Conservation (phyloP, 1,284 basidiomycete genomes). For the Moesziomyces sp. region DNA sequence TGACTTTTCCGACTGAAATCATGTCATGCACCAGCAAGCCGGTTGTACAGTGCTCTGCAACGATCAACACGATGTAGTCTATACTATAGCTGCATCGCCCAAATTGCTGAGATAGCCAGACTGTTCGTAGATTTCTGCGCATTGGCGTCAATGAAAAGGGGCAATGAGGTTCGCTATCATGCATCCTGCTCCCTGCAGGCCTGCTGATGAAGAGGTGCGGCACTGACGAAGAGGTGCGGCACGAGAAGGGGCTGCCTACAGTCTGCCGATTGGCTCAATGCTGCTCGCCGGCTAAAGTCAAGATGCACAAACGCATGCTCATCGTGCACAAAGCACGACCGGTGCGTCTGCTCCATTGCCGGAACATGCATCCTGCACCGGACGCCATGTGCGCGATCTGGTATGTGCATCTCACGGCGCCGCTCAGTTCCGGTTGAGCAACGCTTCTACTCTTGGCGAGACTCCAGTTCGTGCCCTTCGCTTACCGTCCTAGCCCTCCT, state of each 20-base stretch:
- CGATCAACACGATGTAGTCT: no score
- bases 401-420: not conserved
- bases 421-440: constrained; percentile 6
- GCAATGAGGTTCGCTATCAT: not conserved
- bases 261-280: not conserved
- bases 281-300: not conserved
- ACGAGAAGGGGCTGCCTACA: not conserved
- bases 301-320: not conserved
- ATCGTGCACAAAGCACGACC: constrained; percentile 4
- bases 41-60: no score
- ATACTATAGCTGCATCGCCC: no score
- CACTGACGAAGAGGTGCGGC: constrained; percentile 6
- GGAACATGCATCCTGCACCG: not conserved
- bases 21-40: no score
- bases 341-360: constrained; percentile 10
- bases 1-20: no score
- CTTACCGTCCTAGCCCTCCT: no score
- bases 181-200: constrained; percentile 13
- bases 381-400: not conserved
- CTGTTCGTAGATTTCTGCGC: not conserved
- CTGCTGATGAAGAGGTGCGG: constrained; percentile 14
- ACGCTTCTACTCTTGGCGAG: constrained; percentile 10
- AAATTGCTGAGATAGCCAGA: not conserved
- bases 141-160: not conserved
- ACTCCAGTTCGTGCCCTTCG: not conserved